These are phyloP conservation scores for Zymoseptoria brevis DNA, from an alignment of 2,329 filamentous ascomycete species.

Conservation along the genomic window DNA sequence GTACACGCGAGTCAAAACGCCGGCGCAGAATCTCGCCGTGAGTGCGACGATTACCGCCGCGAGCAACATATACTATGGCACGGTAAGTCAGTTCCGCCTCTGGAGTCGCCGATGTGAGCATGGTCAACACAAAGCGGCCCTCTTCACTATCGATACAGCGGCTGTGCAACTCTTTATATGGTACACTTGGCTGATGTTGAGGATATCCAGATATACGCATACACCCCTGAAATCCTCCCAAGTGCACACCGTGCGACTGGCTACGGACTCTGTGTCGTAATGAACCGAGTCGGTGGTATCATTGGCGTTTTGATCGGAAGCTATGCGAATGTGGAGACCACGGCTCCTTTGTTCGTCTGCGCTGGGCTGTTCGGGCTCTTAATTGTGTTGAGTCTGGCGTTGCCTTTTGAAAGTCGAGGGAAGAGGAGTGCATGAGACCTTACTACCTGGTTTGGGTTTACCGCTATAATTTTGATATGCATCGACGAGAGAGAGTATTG, in stretches of 20 bases:
- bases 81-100: background rate
- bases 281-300: constrained; percentile 23
- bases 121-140: constrained; percentile 42
- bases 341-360: constrained; percentile 22
- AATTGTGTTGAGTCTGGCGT: constrained; percentile 17
- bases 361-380: constrained; percentile 22
- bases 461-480: too few species aligned
- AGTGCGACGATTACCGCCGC: constrained; percentile 17
- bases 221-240: constrained; percentile 70
- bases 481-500: too few species aligned
- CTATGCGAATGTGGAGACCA: constrained; percentile 22
- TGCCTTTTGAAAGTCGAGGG: constrained; percentile 22
- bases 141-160: constrained; percentile 54
- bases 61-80: background rate
- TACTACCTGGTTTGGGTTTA: too few species aligned
- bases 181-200: constrained; percentile 56
- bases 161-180: background rate
- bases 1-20: constrained; percentile 23
- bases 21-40: constrained; percentile 20
- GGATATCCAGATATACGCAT: constrained; percentile 63
- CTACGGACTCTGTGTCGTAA: constrained; percentile 19
- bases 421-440: constrained; percentile 7
- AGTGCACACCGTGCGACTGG: constrained; percentile 64
- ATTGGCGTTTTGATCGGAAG: constrained; percentile 21
- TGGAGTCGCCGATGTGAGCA: background rate